Evolutionary conservation across 805 yeast species (phyloP), one percentile per base, ranked within the genome.

Genomic region (Barnettozyma siamensis): DNA sequence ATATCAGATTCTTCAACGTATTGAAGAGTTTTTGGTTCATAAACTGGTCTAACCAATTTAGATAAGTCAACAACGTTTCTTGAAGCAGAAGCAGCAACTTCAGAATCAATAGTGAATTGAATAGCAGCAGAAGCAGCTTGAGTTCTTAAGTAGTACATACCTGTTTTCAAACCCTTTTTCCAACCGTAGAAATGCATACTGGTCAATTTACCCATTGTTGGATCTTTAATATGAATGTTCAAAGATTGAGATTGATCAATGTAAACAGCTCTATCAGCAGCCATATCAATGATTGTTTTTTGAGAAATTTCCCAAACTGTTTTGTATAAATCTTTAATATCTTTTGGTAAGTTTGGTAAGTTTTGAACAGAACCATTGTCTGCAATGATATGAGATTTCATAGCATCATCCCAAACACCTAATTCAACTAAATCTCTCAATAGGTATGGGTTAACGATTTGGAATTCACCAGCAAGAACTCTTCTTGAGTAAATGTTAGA

Each of bases 101-200:
- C 91, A 80, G 42, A 88, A 52, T 77, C 85, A 39, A 83, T 70
- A 13, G 89, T 83, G 63, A 88, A 91, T 68, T 91, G 94, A 61
- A 91, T 91, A 37, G 98, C 96, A 37, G 95, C 84, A 28, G 96
- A 77, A 23, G 98, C 98, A 44, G 98, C 96, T 72, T 87, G 95
- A 3, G 98, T 91, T 67, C 98, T 82, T 64, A 93, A 71, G 67
- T 93, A 93, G 73, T 93, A 93, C 94, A 93, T 91, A 60, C 99
- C 99, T 5, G 99, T 93, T 76, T 93, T 93, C 62, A 93, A 76
- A 48, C 99, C 99, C 71, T 85, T 88, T 72, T 86, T 85, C 99
- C 99, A 93, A 38, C 96, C 98, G 62, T 93, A 91, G 73, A 93
- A 93, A 64, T 93, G 99, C 97, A 93, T 93, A 51, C 93, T 80